Percentiles rank a stretch among this genome's conserved stretches.
These are phyloP conservation scores for Stemphylium beticola DNA, from an alignment of 2,329 filamentous ascomycete species.

Conservation along the genomic window DNA sequence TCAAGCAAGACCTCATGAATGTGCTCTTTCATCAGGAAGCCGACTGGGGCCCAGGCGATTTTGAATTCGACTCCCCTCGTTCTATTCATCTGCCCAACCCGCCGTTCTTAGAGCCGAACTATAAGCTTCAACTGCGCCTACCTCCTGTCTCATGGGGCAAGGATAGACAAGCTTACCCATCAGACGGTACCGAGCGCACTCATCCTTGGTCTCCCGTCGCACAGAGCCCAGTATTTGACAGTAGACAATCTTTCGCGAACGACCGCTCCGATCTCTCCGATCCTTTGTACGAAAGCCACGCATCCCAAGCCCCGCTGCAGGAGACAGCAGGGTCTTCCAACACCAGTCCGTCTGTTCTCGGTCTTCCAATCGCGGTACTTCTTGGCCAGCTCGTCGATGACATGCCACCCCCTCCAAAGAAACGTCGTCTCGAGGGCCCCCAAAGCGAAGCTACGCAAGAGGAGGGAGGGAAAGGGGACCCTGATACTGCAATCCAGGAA, in stretches of 20 bases:
- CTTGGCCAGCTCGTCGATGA: slow-evolving; percentile 12
- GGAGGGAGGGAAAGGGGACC: not conserved
- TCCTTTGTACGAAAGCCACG: not conserved
- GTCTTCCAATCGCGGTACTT: slow-evolving; percentile 11
- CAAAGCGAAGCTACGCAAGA: not conserved
- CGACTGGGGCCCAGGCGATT: slow-evolving; percentile 29
- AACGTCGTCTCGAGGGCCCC: not conserved
- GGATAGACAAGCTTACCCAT: not conserved
- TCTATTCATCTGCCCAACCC: slow-evolving; percentile 13
- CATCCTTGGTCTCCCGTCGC: not conserved
- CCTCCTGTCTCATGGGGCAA: slow-evolving; percentile 25
- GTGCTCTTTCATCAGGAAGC: slow-evolving; percentile 34
- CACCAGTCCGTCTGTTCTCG: slow-evolving; percentile 8
- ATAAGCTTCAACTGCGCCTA: slow-evolving; percentile 31
- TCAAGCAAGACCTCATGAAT: slow-evolving; percentile 29
- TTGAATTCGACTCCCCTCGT: slow-evolving; percentile 26
- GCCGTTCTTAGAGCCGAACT: slow-evolving; percentile 31
- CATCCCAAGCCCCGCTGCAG: not conserved
- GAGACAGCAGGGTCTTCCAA: not conserved
- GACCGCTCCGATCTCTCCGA: not conserved
- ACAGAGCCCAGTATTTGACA: not conserved
- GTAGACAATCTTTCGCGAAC: not conserved
- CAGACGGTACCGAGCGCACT: not conserved
- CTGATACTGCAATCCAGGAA: not conserved
- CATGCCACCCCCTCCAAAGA: slow-evolving; percentile 16